Evolutionary conservation across 495 filamentous ascomycete genomes (phyloP).

Genomic region (Penicillium argentinense): DNA sequence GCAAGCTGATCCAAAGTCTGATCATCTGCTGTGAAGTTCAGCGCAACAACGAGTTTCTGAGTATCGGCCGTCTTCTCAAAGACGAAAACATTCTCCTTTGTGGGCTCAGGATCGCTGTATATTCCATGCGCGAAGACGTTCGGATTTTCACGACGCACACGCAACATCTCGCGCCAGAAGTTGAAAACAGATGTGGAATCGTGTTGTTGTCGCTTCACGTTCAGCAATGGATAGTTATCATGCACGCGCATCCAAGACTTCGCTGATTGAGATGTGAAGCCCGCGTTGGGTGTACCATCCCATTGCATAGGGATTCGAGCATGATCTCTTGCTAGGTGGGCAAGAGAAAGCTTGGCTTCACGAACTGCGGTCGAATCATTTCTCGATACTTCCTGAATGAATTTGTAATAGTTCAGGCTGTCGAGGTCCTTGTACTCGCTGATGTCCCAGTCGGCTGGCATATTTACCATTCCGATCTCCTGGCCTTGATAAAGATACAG

Average conservation of each 20-base stretch:
- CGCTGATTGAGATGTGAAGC: constrained; percentile 44
- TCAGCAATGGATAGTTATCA: constrained; percentile 51
- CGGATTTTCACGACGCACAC: constrained; percentile 37
- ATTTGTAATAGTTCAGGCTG: constrained; percentile 50
- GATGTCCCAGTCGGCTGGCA: constrained; percentile 40
- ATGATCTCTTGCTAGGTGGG: constrained; percentile 59
- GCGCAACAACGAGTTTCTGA: constrained; percentile 18
- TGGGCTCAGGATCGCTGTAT: constrained; percentile 40
- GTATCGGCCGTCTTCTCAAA: constrained; percentile 16
- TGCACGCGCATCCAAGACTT: constrained; percentile 61
- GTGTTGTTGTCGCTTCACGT: constrained; percentile 46
- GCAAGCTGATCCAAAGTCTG: constrained; percentile 25
- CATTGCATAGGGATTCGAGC: constrained; percentile 64
- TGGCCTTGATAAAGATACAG: constrained; percentile 58
- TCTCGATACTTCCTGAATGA: constrained; percentile 20
- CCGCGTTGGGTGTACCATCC: constrained; percentile 50
- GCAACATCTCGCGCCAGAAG: constrained; percentile 48
- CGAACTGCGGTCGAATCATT: constrained; percentile 36
- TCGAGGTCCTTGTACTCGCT: constrained; percentile 56
- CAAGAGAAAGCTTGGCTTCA: constrained; percentile 37
- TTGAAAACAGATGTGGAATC: constrained; percentile 38
- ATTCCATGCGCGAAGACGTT: constrained; percentile 47
- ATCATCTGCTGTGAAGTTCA: constrained; percentile 22
- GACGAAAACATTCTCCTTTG: constrained; percentile 32
- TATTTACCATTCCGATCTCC: constrained; percentile 57